These are phyloP conservation scores for Physaria fendleri DNA, from an alignment of 345 rosid genomes.

Conservation along the genomic window DNA sequence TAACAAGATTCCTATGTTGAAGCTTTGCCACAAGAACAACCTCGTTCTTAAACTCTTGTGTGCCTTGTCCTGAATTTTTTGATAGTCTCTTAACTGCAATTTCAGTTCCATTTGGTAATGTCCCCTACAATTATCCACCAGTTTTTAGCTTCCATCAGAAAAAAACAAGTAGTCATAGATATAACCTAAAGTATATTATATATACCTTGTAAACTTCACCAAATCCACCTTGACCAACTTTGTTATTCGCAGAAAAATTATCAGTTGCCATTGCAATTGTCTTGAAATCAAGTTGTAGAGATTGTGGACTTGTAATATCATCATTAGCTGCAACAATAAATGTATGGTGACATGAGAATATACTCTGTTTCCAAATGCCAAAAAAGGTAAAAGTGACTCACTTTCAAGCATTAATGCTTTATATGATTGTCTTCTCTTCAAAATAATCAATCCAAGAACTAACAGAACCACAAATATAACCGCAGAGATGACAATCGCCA, in stretches of 20 bases:
- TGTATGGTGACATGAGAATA: neutral
- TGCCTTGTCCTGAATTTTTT: conserved; percentile 34
- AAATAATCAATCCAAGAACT: neutral
- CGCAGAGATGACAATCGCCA: conserved; percentile 1
- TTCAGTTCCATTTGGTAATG: conserved; percentile 19
- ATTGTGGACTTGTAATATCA: conserved; percentile 4
- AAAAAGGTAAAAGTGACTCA: neutral
- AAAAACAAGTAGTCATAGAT: neutral
- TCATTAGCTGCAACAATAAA: conserved; percentile 5
- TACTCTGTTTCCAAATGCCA: neutral
- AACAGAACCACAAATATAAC: neutral
- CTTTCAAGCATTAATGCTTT: neutral
- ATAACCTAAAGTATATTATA: neutral
- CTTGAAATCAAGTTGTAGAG: conserved; percentile 17
- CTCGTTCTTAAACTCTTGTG: conserved; percentile 40
- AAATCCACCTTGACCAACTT: conserved; percentile 22
- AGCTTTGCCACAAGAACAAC: conserved; percentile 37
- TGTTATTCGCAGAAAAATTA: neutral
- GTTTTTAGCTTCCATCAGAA: neutral
- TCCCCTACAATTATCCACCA: neutral
- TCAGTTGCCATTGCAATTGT: conserved; percentile 11
- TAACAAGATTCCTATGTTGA: conserved; percentile 44
- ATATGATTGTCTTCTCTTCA: conserved; percentile 14
- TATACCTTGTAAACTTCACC: conserved; percentile 27
- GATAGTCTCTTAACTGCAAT: conserved; percentile 43